Percentiles rank a stretch among this genome's conserved stretches.
These are phyloP conservation scores for Vickermania ingenoplastis DNA, from an alignment of 208 protist genomes.

Conservation along the genomic window DNA sequence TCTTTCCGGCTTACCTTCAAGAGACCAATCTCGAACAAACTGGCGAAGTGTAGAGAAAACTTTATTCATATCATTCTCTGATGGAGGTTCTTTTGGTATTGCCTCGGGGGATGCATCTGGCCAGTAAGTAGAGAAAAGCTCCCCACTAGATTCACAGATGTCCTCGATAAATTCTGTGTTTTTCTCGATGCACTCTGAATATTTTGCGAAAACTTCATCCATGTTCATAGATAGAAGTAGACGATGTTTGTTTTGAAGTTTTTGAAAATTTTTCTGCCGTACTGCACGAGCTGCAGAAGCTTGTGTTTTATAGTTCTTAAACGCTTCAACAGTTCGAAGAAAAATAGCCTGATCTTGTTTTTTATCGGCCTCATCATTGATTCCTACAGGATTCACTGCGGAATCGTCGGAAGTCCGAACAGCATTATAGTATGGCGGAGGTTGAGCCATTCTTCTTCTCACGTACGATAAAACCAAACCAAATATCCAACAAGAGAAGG, in stretches of 20 bases:
- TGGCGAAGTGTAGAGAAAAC: constrained; percentile 93
- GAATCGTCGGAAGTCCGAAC: too few species aligned
- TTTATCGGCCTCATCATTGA: constrained; percentile 50
- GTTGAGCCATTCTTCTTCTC: too few species aligned
- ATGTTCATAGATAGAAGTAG: constrained; percentile 68
- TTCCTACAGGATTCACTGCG: too few species aligned
- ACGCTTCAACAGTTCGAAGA: constrained; percentile 72
- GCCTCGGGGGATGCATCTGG: constrained; percentile 64
- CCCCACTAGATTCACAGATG: constrained; percentile 70
- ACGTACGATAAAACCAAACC: too few species aligned
- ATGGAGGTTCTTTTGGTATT: constrained; percentile 53
- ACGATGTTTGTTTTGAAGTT: constrained; percentile 63
- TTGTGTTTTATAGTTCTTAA: constrained; percentile 67
- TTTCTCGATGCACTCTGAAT: constrained; percentile 63
- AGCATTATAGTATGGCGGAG: too few species aligned
- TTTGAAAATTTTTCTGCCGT: constrained; percentile 68
- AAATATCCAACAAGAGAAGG: too few species aligned
- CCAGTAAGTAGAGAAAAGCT: constrained; percentile 88
- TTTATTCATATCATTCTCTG: constrained; percentile 89
- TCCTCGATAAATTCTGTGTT: constrained; percentile 80
- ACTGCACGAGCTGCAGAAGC: constrained; percentile 59
- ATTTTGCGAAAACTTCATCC: constrained; percentile 65
- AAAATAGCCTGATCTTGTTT: constrained; percentile 82
- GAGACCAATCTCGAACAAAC: constrained; percentile 94
- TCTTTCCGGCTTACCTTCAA: constrained; percentile 87